Base-by-base conservation (phyloP, 1,284 basidiomycete genomes). In the Meira nashicola region DNA sequence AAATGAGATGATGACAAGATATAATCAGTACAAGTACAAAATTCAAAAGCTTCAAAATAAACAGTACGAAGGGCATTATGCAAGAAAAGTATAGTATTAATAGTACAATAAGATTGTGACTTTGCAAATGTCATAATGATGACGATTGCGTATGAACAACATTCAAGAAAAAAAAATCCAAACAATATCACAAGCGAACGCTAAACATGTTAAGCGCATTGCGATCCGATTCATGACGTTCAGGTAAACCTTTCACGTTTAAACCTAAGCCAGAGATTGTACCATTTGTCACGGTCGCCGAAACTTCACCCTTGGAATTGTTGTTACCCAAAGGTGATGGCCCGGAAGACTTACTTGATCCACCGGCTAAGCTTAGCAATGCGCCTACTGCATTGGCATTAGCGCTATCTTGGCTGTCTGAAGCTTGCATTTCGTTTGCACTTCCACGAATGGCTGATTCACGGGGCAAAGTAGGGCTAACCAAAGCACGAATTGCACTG, bases 131-230 rank as follows among this genome's bases (percentile, higher is more conserved):
- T 33, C 28, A 33, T 33, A 33, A 33, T 8, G 28, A 33, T 33
- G 28, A 33, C 28, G 28, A 33, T 43, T 43, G 14, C 19, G 11
- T 43, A 43, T 15, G 11, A 10, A 43, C 6, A 43, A 19, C 40
- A 19, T 2, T n/a, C 14, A 43, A 15, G 19, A 43, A 11, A 6
- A 43, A 15, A 11, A 43, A 43, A 43, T 15, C 19, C 3, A 15
- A 43, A 43, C 6, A 15, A 5, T 43, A 50, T 50, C 37, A 53
- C 14, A 53, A 33, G 15, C 50, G 50, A 25, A 53, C 37, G 39
- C 50, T 53, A 33, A 53, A 53, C 28, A 23, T 53, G 15, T 53
- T 53, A 37, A 53, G 50, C n/a, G 50, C 50, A 15, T n/a, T 33
- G 5, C 50, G 50, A 41, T 53, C 50, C 17, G 50, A 53, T 14